Base-by-base conservation (phyloP, 2,329 filamentous ascomycete genomes). In the Penicillium sp. region DNA sequence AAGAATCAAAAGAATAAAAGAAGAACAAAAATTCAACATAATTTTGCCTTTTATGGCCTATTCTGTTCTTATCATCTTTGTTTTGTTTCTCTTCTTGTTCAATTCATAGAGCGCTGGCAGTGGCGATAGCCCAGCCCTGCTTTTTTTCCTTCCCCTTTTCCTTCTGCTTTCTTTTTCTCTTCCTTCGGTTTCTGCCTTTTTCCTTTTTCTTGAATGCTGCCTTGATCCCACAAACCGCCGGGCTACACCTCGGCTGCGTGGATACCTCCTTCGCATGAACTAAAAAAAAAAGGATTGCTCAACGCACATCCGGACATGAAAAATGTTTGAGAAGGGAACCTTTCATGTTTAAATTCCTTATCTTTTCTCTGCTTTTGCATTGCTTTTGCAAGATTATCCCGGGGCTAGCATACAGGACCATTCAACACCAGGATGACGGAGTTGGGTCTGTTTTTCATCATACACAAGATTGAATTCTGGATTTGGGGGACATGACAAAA, bases 11-110 rank as follows among this genome's bases (percentile, higher is more conserved):
- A 62, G 44, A 52, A 55, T 52, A 48, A 50, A 60, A 54, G 61
- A 59, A 56, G 54, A 27, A 38, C 39, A 43, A 64, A 61, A 62
- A 63, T 64, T 66, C 61, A 68, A 68, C 66, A 67, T 64, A 54
- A 66, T 63, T 42, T 49, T 55, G 48, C 43, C 44, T 27, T 27
- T 52, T 7, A 31, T 27, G 57, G 53, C 47, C 17, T 43, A 17
- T 55, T 44, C n/a, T 19, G 10, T 47, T 55, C 49, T 49, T 55
- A 33, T 49, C 36, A 45, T 31, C 38, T 38, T 45, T 57, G 39
- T 57, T 43, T 49, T 19, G 8, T 38, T 42, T 56, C 21, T 27
- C 50, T 55, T 49, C 23, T 49, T 42, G 51, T 59, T 43, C 39
- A 45, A 31, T 51, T 42, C 39, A 63, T 60, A 65, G 62, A 67